Evolutionary conservation across 2,329 filamentous ascomycete genomes (phyloP).

Genomic region (Berkeleyomyces basicola): DNA sequence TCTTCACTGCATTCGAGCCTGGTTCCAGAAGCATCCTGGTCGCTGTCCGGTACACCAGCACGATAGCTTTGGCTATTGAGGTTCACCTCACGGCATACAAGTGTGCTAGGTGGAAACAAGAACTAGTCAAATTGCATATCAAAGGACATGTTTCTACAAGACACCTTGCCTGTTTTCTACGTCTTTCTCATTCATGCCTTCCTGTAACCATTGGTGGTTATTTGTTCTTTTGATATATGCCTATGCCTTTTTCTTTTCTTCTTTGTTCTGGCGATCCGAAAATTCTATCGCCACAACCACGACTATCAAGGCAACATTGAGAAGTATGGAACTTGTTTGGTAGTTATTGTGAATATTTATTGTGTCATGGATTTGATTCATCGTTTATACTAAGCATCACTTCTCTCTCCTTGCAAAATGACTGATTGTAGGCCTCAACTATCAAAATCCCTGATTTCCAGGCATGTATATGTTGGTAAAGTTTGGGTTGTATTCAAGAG

Average conservation of each 20-base stretch:
- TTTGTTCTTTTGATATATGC: background rate
- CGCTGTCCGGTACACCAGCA: slow-evolving; percentile 51
- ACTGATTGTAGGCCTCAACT: background rate
- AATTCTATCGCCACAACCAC: background rate
- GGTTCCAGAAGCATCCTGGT: slow-evolving; percentile 46
- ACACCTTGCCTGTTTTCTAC: too few relatives aligned
- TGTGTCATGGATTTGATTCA: background rate
- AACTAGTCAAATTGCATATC: too few relatives aligned
- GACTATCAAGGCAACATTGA: background rate
- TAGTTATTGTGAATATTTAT: background rate
- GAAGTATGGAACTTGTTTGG: background rate
- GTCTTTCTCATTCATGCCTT: background rate
- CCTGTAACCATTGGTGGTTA: background rate
- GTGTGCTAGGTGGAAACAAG: too few relatives aligned
- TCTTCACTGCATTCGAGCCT: slow-evolving; percentile 40
- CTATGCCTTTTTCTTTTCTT: background rate
- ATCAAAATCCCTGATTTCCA: too few relatives aligned
- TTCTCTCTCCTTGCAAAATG: background rate
- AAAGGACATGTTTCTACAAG: too few relatives aligned
- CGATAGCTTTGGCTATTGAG: slow-evolving; percentile 36
- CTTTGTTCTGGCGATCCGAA: background rate
- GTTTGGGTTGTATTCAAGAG: too few relatives aligned
- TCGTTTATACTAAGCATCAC: background rate
- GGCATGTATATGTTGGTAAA: too few relatives aligned
- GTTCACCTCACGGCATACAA: background rate